Conservation (phyloP, 306 rosid genomes). For the Glycyrrhiza uralensis region DNA sequence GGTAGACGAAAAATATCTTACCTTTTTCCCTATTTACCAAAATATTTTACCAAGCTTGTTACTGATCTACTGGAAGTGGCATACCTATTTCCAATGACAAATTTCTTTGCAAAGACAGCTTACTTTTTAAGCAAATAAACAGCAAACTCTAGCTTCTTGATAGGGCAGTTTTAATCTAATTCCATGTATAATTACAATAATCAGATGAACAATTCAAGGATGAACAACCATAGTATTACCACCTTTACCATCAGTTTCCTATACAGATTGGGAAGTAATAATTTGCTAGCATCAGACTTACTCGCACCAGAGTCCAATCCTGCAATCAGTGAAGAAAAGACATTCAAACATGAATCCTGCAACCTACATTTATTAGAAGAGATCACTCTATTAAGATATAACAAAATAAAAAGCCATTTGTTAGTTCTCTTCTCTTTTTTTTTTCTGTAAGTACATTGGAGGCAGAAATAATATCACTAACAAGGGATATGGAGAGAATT, state of each 20-base stretch:
- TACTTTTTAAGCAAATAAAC: conserved; percentile 1
- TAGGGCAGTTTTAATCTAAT: not conserved
- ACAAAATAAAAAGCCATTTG: not conserved
- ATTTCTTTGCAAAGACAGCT: not conserved
- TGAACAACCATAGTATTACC: conserved; percentile 22
- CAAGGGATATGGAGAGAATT: not conserved
- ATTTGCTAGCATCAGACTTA: conserved; percentile 20
- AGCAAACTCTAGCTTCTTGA: not conserved
- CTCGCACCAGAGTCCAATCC: not conserved
- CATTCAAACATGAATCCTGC: not conserved
- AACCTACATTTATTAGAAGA: not conserved
- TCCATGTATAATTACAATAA: not conserved
- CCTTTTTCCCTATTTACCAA: too few relatives aligned
- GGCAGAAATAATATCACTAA: not conserved
- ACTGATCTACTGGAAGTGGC: too few relatives aligned
- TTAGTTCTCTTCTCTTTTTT: not conserved
- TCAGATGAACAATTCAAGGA: conserved; percentile 2
- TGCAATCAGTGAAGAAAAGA: conserved; percentile 9
- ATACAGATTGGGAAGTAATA: not conserved
- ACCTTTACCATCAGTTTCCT: conserved; percentile 8
- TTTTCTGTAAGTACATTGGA: not conserved
- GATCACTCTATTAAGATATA: not conserved
- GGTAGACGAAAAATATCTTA: not conserved
- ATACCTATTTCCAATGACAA: not conserved
- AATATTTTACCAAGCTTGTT: too few relatives aligned